Conservation (phyloP, 2,329 filamentous ascomycete genomes). For the Monosporascus sp. region DNA sequence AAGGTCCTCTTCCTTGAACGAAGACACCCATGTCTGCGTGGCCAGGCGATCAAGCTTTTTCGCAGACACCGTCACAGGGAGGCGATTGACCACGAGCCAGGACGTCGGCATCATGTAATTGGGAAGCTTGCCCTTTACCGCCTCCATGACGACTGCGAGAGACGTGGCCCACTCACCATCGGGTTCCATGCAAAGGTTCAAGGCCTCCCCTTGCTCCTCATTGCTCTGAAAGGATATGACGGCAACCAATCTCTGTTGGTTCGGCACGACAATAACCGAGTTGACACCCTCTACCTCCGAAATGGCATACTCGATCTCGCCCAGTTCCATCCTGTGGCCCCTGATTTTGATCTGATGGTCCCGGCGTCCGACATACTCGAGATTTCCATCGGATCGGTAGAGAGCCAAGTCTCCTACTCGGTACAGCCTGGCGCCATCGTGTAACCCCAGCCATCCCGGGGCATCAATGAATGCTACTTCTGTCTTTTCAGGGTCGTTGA, state of each 20-base stretch:
- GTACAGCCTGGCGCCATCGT: constrained; percentile 52
- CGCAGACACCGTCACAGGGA: constrained; percentile 9
- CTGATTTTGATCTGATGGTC: constrained; percentile 35
- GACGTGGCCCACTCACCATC: neutral
- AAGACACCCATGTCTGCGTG: constrained; percentile 38
- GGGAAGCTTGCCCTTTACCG: constrained; percentile 29
- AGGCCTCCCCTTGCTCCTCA: neutral
- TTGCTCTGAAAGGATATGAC: neutral
- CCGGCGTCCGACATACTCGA: constrained; percentile 36
- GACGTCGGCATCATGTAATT: constrained; percentile 31
- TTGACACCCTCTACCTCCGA: neutral
- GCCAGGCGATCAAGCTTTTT: constrained; percentile 29
- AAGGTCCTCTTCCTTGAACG: neutral
- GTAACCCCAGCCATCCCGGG: neutral
- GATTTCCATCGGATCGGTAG: constrained; percentile 31
- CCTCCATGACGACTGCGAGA: constrained; percentile 3
- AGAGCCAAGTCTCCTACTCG: constrained; percentile 19
- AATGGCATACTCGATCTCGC: constrained; percentile 10
- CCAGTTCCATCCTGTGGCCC: constrained; percentile 12
- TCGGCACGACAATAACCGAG: constrained; percentile 3
- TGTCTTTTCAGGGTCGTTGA: constrained; percentile 31
- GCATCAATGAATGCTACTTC: constrained; percentile 25
- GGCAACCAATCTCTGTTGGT: constrained; percentile 27
- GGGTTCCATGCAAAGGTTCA: neutral
- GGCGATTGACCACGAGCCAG: constrained; percentile 21